Conservation (phyloP, 208 protist species). For the Crithidia brevicula region DNA sequence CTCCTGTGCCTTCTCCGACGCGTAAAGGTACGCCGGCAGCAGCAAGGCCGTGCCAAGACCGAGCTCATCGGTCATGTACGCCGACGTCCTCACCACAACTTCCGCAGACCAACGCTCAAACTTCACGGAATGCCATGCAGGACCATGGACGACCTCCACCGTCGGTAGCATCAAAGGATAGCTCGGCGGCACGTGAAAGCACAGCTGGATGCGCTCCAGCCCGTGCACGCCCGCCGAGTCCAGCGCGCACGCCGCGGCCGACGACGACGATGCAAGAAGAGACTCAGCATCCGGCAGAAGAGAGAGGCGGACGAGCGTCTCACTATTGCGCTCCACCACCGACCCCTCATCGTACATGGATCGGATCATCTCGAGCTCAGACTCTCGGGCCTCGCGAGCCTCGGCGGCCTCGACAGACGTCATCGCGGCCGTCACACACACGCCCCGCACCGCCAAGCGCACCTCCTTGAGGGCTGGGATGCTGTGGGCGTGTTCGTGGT, state of each 20-base stretch:
- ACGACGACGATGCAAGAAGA: constrained; percentile 53
- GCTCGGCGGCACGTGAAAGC: constrained; percentile 45
- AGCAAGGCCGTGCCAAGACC: constrained; percentile 57
- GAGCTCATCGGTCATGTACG: constrained; percentile 61
- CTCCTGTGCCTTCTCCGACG: constrained; percentile 41
- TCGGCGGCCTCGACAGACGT: constrained; percentile 20
- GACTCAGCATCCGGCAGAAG: constrained; percentile 35
- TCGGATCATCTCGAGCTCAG: constrained; percentile 79
- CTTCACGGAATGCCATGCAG: constrained; percentile 40
- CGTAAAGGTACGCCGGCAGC: constrained; percentile 67
- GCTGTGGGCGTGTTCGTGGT: constrained; percentile 87
- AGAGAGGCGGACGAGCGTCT: constrained; percentile 24
- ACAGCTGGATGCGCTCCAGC: constrained; percentile 47
- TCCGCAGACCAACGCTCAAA: constrained; percentile 67
- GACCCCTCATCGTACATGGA: constrained; percentile 78
- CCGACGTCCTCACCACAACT: constrained; percentile 35
- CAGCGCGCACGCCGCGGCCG: constrained; percentile 21
- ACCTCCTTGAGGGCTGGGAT: constrained; percentile 68
- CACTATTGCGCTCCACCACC: constrained; percentile 12
- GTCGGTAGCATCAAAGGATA: constrained; percentile 63
- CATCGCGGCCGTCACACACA: constrained; percentile 39
- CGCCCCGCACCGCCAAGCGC: constrained; percentile 35
- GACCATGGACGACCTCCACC: constrained; percentile 54
- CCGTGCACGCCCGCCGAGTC: constrained; percentile 18
- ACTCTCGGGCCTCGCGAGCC: constrained; percentile 37